Evolutionary conservation across 2,329 filamentous ascomycete genomes (phyloP).

Genomic region (Nannizziopsis barbatae): DNA sequence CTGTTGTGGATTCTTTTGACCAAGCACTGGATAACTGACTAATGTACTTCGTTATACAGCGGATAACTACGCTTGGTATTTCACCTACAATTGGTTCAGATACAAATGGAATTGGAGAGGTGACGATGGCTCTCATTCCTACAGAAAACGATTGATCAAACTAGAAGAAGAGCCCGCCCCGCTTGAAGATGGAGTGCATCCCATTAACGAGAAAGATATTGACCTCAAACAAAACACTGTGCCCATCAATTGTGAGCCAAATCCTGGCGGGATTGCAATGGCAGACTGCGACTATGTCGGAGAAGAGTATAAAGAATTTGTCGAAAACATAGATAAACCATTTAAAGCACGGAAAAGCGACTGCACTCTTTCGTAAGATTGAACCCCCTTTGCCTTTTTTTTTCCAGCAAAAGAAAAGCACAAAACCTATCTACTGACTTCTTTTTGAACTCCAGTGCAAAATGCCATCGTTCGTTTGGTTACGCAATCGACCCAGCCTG

Average conservation of each 20-base stretch:
- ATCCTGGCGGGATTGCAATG: not conserved
- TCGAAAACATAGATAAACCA: not conserved
- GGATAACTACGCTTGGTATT: constrained; percentile 11
- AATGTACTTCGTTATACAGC: not conserved
- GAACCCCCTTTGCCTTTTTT: no score
- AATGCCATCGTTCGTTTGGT: constrained; percentile 1
- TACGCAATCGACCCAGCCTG: constrained; percentile 1
- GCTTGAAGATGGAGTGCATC: not conserved
- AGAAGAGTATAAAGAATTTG: constrained; percentile 5
- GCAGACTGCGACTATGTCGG: constrained; percentile 4
- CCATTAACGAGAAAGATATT: not conserved
- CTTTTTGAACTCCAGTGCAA: not conserved
- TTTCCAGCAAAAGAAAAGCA: no score
- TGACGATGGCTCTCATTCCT: constrained; percentile 2
- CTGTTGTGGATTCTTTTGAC: no score
- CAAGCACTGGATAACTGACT: no score
- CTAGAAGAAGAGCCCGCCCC: not conserved
- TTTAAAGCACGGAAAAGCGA: constrained; percentile 3
- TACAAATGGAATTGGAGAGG: constrained; percentile 6
- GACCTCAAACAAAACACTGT: not conserved
- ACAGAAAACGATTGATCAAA: constrained; percentile 1
- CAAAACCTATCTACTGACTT: not conserved
- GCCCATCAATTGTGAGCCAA: constrained; percentile 1
- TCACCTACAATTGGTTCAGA: constrained; percentile 9
- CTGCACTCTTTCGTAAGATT: constrained; percentile 7